Percentiles rank a stretch among this genome's conserved stretches.
These are phyloP conservation scores for Pichia kudriavzevii DNA, from an alignment of 1,139 yeast species.

Conservation along the genomic window DNA sequence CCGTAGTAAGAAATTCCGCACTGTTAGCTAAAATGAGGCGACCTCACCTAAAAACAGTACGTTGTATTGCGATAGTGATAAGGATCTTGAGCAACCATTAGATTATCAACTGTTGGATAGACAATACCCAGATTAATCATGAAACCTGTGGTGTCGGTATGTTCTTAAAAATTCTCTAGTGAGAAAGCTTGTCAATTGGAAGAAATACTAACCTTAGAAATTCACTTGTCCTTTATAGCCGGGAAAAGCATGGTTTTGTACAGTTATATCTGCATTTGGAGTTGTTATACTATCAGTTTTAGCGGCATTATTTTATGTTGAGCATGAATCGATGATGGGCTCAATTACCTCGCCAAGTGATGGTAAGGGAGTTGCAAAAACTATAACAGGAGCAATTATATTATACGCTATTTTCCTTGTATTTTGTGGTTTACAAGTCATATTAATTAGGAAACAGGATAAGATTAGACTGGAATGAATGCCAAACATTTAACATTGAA, in stretches of 20 bases:
- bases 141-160: too few relatives aligned
- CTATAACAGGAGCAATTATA: conserved; percentile 82
- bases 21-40: too few relatives aligned
- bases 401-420: conserved; percentile 73
- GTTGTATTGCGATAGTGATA: too few relatives aligned
- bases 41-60: too few relatives aligned
- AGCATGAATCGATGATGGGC: conserved; percentile 90
- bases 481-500: too few relatives aligned
- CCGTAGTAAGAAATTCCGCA: too few relatives aligned
- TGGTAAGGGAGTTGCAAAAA: conserved; percentile 84
- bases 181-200: too few relatives aligned
- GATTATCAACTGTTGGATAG: too few relatives aligned
- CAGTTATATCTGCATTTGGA: conserved; percentile 85
- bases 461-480: too few relatives aligned
- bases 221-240: conserved; percentile 33
- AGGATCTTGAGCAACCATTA: too few relatives aligned
- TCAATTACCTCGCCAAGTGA: conserved; percentile 85
- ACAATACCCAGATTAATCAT: too few relatives aligned
- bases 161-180: too few relatives aligned
- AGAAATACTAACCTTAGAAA: conserved; percentile 1
- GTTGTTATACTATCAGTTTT: conserved; percentile 78
- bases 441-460: conserved; percentile 51
- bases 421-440: conserved; percentile 84
- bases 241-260: conserved; percentile 91
- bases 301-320: conserved; percentile 70